Evolutionary conservation across 768 basidiomycete species (phyloP), one percentile per base, ranked within the genome.

Genomic region (Russula dissimulans): DNA sequence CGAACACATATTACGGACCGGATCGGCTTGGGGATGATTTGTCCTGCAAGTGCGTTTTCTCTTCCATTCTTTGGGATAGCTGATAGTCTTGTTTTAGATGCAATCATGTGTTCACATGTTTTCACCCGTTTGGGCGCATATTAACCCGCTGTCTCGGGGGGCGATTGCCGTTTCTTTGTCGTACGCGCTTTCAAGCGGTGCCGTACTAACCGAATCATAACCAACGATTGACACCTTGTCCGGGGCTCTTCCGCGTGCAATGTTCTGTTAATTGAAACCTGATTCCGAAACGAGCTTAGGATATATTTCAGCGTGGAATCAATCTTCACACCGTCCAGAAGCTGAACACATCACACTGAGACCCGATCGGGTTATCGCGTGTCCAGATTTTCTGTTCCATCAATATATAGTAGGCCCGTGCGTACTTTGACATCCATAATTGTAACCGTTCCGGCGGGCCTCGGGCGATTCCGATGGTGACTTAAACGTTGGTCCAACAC

Each of bases 361-460:
- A 26, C 22, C 22, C 22, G 22, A 26, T 26, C 22, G 22, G 1
- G 22, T 26, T 26, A 26, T 26, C 22, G 22, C 2, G 22, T 26
- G 22, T 26, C 22, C 22, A 26, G 22, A 26, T 26, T 26, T 29
- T 5, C 26, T n/a, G n/a, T 56, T 29, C 26, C 11, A 44, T 56
- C 43, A 51, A 45, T 45, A 42, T 49, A 32, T 49, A 12, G 29
- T 44, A 34, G 26, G 38, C 29, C 44, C 43, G 11, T 45, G 29
- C 42, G 49, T 45, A 50, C 55, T 38, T 36, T 51, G 60, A 46
- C 60, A 52, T 3, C 60, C 57, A 52, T 53, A 4, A 17, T 14
- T 49, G 36, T 43, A 36, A 17, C 22, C n/a, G 39, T 42, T 49
- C 31, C n/a, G n/a, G n/a, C n/a, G n/a, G n/a, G n/a, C n/a, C 47